phyloP scores from a whole-genome alignment of 2,329 filamentous ascomycete species.

The Aspergillus calidoustus region DNA sequence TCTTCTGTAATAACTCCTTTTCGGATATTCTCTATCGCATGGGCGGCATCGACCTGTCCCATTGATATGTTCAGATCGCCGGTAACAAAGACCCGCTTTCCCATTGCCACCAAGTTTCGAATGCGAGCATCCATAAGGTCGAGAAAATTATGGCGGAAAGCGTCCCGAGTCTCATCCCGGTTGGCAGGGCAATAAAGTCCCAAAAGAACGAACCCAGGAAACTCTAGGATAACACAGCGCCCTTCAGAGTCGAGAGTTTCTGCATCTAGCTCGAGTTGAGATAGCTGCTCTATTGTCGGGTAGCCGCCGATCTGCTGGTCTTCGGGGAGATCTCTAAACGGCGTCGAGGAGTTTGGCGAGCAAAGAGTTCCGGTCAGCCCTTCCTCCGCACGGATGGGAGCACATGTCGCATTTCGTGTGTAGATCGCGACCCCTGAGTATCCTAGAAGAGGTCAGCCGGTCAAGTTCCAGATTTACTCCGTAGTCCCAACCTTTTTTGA shows the following conservation, averaged over 20 bases:
- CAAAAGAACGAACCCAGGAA: constrained; percentile 90
- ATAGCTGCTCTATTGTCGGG: constrained; percentile 70
- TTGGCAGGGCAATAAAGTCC: constrained; percentile 92
- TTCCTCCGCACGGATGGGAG: constrained; percentile 88
- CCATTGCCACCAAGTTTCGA: constrained; percentile 77
- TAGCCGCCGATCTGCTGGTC: constrained; percentile 88
- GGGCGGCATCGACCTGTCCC: constrained; percentile 75
- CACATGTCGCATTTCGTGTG: constrained; percentile 82
- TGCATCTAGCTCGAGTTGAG: constrained; percentile 66
- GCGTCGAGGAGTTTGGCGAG: constrained; percentile 70
- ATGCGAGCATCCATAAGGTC: constrained; percentile 80
- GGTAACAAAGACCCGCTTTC: constrained; percentile 82
- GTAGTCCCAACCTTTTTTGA: constrained; percentile 76
- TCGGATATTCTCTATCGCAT: constrained; percentile 70
- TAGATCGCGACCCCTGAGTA: constrained; percentile 97
- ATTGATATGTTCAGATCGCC: constrained; percentile 86
- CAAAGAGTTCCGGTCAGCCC: constrained; percentile 84
- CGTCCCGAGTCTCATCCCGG: constrained; percentile 79
- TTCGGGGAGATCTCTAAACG: constrained; percentile 74
- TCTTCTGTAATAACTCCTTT: constrained; percentile 71
- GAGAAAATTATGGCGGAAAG: constrained; percentile 81
- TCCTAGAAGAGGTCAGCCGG: constrained; percentile 56
- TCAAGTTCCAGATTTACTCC: background rate
- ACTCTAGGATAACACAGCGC: constrained; percentile 87
- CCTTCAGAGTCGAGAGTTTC: constrained; percentile 84